phyloP scores from a whole-genome alignment of 495 filamentous ascomycete species.

The Penicillium atrosanguineum region DNA sequence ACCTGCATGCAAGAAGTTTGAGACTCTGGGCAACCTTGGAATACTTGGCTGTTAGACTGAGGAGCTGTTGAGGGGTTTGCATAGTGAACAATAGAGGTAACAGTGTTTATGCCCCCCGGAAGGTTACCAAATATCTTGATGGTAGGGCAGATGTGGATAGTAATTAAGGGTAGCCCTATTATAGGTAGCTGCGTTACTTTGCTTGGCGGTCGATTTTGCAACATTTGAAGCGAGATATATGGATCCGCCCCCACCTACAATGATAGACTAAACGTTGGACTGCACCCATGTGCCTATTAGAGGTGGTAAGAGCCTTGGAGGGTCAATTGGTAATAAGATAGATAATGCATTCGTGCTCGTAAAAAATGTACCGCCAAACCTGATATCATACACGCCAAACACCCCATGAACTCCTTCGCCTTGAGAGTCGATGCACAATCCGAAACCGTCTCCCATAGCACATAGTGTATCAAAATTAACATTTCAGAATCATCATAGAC shows the following conservation, averaged over 20 bases:
- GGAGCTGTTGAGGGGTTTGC: no score
- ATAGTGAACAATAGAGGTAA: no score
- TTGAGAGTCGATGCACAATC: conserved; percentile 19
- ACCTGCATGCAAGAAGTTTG: no score
- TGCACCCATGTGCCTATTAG: background rate
- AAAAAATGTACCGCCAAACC: conserved; percentile 4
- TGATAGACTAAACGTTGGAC: background rate
- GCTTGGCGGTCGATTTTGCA: background rate
- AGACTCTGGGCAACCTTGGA: no score
- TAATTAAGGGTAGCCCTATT: background rate
- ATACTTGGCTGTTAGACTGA: no score
- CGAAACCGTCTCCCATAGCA: conserved; percentile 20
- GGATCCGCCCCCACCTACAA: background rate
- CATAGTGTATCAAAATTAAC: conserved; percentile 19
- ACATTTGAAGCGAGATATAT: background rate
- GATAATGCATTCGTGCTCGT: conserved; percentile 12
- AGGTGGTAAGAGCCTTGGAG: background rate
- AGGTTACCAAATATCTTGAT: no score
- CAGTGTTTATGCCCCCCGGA: no score
- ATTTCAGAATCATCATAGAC: conserved; percentile 22
- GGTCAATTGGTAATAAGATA: background rate
- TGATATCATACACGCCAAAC: conserved; percentile 23
- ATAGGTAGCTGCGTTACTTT: background rate
- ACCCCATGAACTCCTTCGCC: conserved; percentile 21
- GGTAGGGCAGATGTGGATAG: background rate